These are phyloP conservation scores for Fistulifera solaris DNA, from an alignment of 108 stramenopile genomes.

Conservation along the genomic window DNA sequence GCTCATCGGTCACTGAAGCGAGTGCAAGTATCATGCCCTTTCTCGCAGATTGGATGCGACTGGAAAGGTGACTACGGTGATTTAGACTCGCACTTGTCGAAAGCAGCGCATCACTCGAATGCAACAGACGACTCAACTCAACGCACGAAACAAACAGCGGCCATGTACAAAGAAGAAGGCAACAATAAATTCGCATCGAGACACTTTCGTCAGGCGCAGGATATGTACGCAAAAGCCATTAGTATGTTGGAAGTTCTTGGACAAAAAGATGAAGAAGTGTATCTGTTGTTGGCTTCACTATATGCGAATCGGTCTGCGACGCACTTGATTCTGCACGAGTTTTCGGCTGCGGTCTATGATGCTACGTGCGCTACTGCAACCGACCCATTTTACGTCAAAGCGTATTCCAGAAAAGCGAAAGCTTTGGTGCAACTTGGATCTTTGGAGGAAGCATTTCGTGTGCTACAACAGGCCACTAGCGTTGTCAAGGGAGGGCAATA, in stretches of 20 bases:
- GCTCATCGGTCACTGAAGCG: slow-evolving; percentile 22
- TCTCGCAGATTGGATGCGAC: slow-evolving; percentile 14
- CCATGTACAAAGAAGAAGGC: slow-evolving; percentile 38
- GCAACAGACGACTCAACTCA: background rate
- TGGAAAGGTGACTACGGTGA: slow-evolving; percentile 55
- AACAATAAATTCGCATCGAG: slow-evolving; percentile 28
- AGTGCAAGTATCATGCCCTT: slow-evolving; percentile 27
- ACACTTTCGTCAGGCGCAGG: slow-evolving; percentile 27
- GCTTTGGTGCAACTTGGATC: slow-evolving; percentile 28
- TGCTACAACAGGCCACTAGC: slow-evolving; percentile 1
- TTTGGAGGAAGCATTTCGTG: slow-evolving; percentile 14
- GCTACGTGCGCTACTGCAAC: slow-evolving; percentile 23
- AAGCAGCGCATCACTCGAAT: slow-evolving; percentile 11
- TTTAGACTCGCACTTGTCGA: slow-evolving; percentile 35
- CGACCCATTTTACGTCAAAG: slow-evolving; percentile 34
- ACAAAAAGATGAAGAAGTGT: background rate
- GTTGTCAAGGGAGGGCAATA: background rate
- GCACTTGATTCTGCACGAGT: slow-evolving; percentile 29
- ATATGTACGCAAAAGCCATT: slow-evolving; percentile 34
- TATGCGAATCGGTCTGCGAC: slow-evolving; percentile 45
- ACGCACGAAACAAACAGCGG: slow-evolving; percentile 8
- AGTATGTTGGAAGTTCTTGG: slow-evolving; percentile 9
- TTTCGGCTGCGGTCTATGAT: slow-evolving; percentile 23
- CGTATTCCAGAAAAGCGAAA: slow-evolving; percentile 30
- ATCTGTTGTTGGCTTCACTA: slow-evolving; percentile 13